These are phyloP conservation scores for Golovinomyces cichoracearum DNA, from an alignment of 2,329 filamentous ascomycete genomes.

Conservation along the genomic window DNA sequence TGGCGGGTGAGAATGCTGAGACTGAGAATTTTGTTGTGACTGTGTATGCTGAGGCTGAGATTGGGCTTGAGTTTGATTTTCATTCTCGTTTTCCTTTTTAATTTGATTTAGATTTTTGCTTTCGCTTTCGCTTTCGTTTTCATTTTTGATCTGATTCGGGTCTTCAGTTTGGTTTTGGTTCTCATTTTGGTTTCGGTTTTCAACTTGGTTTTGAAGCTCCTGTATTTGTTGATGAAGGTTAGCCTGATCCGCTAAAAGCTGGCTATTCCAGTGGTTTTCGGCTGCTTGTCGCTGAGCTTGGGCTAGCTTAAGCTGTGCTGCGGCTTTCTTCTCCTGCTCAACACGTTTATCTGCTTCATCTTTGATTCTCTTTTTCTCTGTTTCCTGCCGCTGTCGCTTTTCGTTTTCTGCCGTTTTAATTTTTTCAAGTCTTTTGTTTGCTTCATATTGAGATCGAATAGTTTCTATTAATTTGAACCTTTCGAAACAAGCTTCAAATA, in stretches of 20 bases:
- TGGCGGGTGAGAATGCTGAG: conserved; percentile 21
- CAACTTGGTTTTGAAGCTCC: conserved; percentile 10
- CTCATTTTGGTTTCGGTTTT: conserved; percentile 12
- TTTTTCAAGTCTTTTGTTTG: conserved; percentile 54
- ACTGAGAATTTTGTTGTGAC: conserved; percentile 17
- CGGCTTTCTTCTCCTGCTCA: conserved; percentile 11
- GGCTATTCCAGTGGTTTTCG: conserved; percentile 2
- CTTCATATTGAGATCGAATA: conserved; percentile 52
- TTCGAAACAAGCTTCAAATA: conserved; percentile 68
- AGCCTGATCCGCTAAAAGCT: neutral
- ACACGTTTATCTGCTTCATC: conserved; percentile 13
- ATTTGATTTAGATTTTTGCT: neutral
- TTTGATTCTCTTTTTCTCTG: conserved; percentile 21
- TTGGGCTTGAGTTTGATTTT: conserved; percentile 13
- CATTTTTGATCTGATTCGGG: no score
- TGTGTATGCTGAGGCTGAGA: conserved; percentile 13
- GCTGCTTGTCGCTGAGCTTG: conserved; percentile 13
- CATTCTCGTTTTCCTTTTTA: no score
- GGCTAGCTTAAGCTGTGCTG: conserved; percentile 13
- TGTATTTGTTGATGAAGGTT: conserved; percentile 14
- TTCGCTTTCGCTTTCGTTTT: no score
- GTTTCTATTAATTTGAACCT: conserved; percentile 76
- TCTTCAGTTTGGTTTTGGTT: no score
- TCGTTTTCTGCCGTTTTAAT: conserved; percentile 27
- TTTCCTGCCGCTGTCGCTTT: conserved; percentile 22